Evolutionary conservation across 495 filamentous ascomycete genomes (phyloP), one percentile per base, ranked within the genome.

Genomic region (Podospora appendiculata): DNA sequence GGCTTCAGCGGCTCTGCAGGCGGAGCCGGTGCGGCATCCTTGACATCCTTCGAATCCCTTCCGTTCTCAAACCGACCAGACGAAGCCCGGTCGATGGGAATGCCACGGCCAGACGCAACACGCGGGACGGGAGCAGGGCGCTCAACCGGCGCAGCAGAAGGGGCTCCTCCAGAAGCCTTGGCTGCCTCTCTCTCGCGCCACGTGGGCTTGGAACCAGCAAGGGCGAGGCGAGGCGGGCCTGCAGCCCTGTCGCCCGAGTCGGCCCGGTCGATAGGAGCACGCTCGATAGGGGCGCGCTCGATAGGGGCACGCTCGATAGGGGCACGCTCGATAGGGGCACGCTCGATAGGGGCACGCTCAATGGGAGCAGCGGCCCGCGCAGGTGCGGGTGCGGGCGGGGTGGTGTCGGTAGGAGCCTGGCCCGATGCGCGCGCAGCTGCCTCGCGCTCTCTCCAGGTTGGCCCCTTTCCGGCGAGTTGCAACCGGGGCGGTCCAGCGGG

Each of bases 151-250:
- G 57, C 34, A 16, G 42, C 47, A 5, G 53, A 1, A n/a, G 43
- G 43, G 17, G 43, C 48, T 35, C 49, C 54, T 33, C 57, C 59
- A 38, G 32, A 52, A 62, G 42, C 74, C 50, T 80, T 89, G 56
- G 81, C 81, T 43, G 86, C 87, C 68, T 88, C 74, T 42, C 88
- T 80, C n/a, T 96, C 90, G 70, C 90, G 85, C 90, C 90, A 96
- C 60, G 76, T 81, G 35, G 81, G 71, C 67, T 82, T 83, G 61
- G 53, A 58, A 42, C 82, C 83, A 48, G 78, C 74, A 51, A 95
- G 75, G 52, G 76, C 74, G 64, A 94, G 77, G 54, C 81, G 82
- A 17, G 89, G 88, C 47, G 86, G 81, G 17, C 76, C 80, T 35
- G 61, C 50, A 34, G 54, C 32, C 41, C 79, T 72, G 51, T 84